phyloP scores from a whole-genome alignment of 345 rosid species.

The Citrus maxima region DNA sequence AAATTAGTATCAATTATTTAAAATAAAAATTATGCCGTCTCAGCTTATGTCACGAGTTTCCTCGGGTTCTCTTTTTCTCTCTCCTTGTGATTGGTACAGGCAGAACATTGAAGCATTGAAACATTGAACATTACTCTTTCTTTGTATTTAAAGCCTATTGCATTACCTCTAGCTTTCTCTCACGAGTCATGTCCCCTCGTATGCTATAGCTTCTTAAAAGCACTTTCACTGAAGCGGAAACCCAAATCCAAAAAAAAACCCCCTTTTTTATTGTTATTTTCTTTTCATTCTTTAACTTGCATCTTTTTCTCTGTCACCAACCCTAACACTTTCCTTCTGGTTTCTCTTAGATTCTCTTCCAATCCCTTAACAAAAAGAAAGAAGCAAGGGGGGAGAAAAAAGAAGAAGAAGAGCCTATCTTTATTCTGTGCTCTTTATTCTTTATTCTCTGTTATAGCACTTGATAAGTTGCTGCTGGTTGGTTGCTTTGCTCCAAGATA shows the following conservation, averaged over 20 bases:
- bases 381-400: not conserved
- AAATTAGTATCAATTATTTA: not conserved
- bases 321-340: slow-evolving; percentile 29
- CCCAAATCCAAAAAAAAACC: not conserved
- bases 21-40: not conserved
- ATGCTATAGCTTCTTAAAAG: not conserved
- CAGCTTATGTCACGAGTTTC: slow-evolving; percentile 55
- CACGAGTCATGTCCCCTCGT: slow-evolving; percentile 11
- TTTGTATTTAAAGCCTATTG: slow-evolving; percentile 19
- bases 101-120: not conserved
- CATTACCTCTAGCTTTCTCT: not conserved
- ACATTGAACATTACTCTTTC: slow-evolving; percentile 22
- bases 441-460: slow-evolving; percentile 17
- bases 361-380: slow-evolving; percentile 8
- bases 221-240: slow-evolving; percentile 4
- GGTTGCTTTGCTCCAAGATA: slow-evolving; percentile 7
- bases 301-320: not conserved
- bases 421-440: slow-evolving; percentile 38
- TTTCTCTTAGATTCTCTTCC: slow-evolving; percentile 42
- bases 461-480: slow-evolving; percentile 6
- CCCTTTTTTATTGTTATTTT: not conserved
- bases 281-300: slow-evolving; percentile 1
- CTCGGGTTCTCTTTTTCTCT: slow-evolving; percentile 53
- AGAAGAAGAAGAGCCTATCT: slow-evolving; percentile 14
- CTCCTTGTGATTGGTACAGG: slow-evolving; percentile 11